Evolutionary conservation across 257 asterid species (phyloP), one percentile per base, ranked within the genome.

Genomic region (Handroanthus guayacan): DNA sequence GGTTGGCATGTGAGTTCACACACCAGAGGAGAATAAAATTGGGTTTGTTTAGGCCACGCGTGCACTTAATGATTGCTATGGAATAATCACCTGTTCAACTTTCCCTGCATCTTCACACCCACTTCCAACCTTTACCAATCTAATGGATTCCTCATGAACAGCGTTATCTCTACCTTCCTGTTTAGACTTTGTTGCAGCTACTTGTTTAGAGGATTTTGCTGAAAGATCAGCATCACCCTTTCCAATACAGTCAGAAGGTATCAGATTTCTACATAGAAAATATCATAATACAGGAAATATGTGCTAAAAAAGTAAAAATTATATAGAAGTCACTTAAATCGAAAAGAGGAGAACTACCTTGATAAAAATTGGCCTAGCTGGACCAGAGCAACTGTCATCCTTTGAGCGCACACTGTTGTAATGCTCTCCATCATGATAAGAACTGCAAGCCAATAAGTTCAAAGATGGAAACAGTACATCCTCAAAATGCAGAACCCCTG

Each of bases 401-500:
- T 88, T 92, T 58, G 85, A 74, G 60, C 97, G 89, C 37, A 94
- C 89, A 72, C 99, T 92, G 60, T 92, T 94, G 82, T 94, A 92
- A 86, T 92, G 99, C 87, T 94, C 97, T 17, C 97, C 97, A 9
- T 90, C 97, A 78, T 92, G 97, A 85, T 94, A 94, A 31, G 97
- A 92, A 75, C 99, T 94, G 92, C 69, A 85, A 72, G 76, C 68
- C 60, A 50, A 39, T 13, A 71, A 63, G 67, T 79, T 75, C 64
- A 71, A 38, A 63, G 68, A 37, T 41, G 39, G 10, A 52, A 16
- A 48, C 7, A 17, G n/a, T 55, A 43, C 13, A 50, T 41, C 44
- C 65, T 11, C 62, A 9, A 31, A 39, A 58, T 52, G 54, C 7
- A 56, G 20, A 72, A 71, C 47, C 18, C 47, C 20, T 38, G 58